Evolutionary conservation across 306 rosid genomes (phyloP).

Genomic region (Vigna trinervia): DNA sequence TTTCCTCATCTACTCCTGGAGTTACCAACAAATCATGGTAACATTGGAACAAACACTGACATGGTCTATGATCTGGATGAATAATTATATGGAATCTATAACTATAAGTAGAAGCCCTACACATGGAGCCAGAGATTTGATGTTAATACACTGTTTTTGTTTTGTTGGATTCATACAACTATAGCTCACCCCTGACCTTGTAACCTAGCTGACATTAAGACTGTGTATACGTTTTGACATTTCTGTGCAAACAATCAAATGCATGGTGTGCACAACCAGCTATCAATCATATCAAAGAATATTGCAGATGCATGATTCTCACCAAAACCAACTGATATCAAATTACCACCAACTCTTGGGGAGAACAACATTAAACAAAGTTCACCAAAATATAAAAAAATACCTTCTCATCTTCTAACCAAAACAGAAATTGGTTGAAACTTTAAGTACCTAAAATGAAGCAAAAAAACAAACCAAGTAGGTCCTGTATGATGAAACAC

Average conservation of each 20-base stretch:
- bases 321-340: constrained; percentile 21
- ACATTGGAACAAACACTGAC: background rate
- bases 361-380: constrained; percentile 27
- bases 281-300: constrained; percentile 37
- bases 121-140: background rate
- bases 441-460: constrained; percentile 9
- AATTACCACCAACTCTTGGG: constrained; percentile 41
- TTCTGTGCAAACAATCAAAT: constrained; percentile 14
- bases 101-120: constrained; percentile 28
- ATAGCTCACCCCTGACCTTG: constrained; percentile 7
- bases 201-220: constrained; percentile 29
- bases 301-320: constrained; percentile 26
- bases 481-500: constrained; percentile 13
- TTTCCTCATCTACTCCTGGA: constrained; percentile 14
- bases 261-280: constrained; percentile 24
- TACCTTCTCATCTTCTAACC: background rate
- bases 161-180: constrained; percentile 22
- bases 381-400: background rate
- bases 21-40: background rate
- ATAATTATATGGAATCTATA: background rate
- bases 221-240: constrained; percentile 25
- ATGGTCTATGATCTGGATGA: background rate
- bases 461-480: constrained; percentile 15
- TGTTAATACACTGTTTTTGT: constrained; percentile 5
- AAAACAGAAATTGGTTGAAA: constrained; percentile 19